phyloP scores from a whole-genome alignment of 176 grass and related monocot genomes.

The Aechmea fasciata region DNA sequence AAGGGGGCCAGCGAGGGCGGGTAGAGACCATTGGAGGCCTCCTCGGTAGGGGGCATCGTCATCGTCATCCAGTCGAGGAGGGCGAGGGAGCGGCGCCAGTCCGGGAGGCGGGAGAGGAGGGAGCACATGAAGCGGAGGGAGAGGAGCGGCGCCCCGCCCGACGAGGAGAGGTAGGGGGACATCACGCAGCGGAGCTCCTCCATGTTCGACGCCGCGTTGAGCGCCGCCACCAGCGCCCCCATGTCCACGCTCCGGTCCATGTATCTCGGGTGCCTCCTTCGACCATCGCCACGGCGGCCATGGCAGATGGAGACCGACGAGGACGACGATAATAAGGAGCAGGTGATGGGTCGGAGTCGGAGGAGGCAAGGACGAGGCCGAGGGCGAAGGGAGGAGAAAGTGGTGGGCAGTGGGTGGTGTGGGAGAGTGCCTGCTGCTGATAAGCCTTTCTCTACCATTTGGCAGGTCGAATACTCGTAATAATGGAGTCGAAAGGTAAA shows the following conservation, averaged over 20 bases:
- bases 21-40: not conserved
- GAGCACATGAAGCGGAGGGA: slow-evolving; percentile 82
- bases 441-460: not conserved
- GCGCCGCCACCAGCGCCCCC: slow-evolving; percentile 32
- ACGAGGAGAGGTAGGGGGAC: slow-evolving; percentile 33
- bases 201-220: slow-evolving; percentile 40
- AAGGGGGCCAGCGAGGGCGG: slow-evolving; percentile 48
- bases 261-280: slow-evolving; percentile 1
- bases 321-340: slow-evolving; percentile 44
- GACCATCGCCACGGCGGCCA: not conserved
- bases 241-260: slow-evolving; percentile 43
- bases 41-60: no score
- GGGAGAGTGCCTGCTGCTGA: slow-evolving; percentile 5
- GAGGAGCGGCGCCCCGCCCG: slow-evolving; percentile 11
- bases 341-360: slow-evolving; percentile 32
- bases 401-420: not conserved
- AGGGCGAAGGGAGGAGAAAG: slow-evolving; percentile 1
- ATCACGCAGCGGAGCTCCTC: slow-evolving; percentile 46
- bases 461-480: not conserved
- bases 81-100: slow-evolving; percentile 61
- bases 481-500: not conserved
- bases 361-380: slow-evolving; percentile 5
- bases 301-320: slow-evolving; percentile 26
- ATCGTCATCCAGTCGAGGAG: slow-evolving; percentile 63
- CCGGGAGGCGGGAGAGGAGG: slow-evolving; percentile 62